phyloP scores from a whole-genome alignment of 352 stramenopile species.

The Pythium insidiosum region DNA sequence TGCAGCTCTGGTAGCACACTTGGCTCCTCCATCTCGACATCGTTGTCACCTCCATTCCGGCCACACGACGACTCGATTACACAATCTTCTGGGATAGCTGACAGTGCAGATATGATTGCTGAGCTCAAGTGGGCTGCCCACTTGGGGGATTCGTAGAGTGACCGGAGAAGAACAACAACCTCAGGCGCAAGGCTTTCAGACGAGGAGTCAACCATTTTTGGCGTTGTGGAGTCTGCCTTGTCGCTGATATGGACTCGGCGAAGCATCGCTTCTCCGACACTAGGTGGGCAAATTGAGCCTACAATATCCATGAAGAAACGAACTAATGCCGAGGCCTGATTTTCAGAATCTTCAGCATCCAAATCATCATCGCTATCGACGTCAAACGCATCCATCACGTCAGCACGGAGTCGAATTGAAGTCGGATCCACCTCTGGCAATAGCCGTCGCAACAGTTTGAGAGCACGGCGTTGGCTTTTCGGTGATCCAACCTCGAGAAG shows the following conservation, averaged over 20 bases:
- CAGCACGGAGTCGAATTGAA: conserved; percentile 49
- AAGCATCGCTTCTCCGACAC: conserved; percentile 55
- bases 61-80: conserved; percentile 20
- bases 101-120: conserved; percentile 46
- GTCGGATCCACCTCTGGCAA: conserved; percentile 64
- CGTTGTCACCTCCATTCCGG: conserved; percentile 30
- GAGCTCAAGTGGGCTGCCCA: conserved; percentile 64
- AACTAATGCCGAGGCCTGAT: conserved; percentile 60
- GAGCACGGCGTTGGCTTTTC: conserved; percentile 68
- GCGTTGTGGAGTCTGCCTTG: too few relatives aligned
- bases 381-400: conserved; percentile 67
- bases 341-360: conserved; percentile 42
- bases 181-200: conserved; percentile 40
- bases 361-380: conserved; percentile 81
- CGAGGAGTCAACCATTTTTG: not conserved
- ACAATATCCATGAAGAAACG: conserved; percentile 79
- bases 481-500: conserved; percentile 68
- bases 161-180: conserved; percentile 76
- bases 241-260: too few relatives aligned
- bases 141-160: conserved; percentile 68
- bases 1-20: conserved; percentile 46
- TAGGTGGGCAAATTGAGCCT: conserved; percentile 54
- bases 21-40: conserved; percentile 84
- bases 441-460: conserved; percentile 77
- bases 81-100: conserved; percentile 32